Evolutionary conservation across 441 rosid species (phyloP).

Genomic region (Adansonia rubrostipa): DNA sequence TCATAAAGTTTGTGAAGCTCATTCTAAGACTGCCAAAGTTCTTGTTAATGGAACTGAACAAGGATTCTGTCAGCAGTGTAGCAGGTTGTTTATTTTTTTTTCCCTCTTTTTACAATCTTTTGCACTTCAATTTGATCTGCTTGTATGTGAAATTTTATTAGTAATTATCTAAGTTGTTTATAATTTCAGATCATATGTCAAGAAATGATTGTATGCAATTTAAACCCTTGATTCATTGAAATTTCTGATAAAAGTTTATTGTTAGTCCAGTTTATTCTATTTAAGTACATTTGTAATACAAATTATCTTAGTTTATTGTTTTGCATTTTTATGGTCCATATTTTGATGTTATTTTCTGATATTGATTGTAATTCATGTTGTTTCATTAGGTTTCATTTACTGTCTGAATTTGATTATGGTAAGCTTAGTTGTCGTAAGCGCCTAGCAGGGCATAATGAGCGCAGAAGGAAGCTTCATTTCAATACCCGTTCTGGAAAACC

Average conservation of each 20-base stretch:
- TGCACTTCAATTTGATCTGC: slow-evolving; percentile 21
- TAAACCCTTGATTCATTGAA: neutral
- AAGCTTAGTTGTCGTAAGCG: slow-evolving; percentile 92
- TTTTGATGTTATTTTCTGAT: neutral
- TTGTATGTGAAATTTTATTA: neutral
- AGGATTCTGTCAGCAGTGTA: slow-evolving; percentile 97
- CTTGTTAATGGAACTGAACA: slow-evolving; percentile 78
- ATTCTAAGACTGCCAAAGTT: slow-evolving; percentile 81
- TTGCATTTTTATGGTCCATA: neutral
- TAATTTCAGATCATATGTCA: neutral
- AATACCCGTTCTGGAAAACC: slow-evolving; percentile 36
- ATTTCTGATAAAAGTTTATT: neutral
- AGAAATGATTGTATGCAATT: neutral
- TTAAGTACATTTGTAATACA: neutral
- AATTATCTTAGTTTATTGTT: slow-evolving; percentile 3
- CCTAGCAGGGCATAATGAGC: slow-evolving; percentile 83
- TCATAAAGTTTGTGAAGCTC: slow-evolving; percentile 86
- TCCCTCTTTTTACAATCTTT: neutral
- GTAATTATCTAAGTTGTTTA: neutral
- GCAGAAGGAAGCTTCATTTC: slow-evolving; percentile 76
- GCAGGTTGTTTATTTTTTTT: slow-evolving; percentile 57
- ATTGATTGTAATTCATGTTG: slow-evolving; percentile 28
- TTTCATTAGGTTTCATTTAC: slow-evolving; percentile 73
- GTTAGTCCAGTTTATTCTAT: neutral
- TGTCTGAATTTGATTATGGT: slow-evolving; percentile 79